Conservation (phyloP, 805 yeast species). For the Grigorovia jiainica region DNA sequence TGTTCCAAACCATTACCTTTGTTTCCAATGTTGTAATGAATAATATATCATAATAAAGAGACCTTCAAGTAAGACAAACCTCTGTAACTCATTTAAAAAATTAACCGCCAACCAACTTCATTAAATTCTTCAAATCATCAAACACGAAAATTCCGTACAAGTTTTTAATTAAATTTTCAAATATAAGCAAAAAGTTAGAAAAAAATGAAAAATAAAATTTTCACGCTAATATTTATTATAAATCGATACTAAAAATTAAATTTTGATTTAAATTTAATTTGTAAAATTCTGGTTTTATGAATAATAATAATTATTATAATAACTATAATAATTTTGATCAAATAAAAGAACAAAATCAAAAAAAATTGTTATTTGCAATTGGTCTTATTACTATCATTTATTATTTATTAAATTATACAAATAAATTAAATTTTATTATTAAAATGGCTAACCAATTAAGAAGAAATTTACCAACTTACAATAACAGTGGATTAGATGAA, state of each 20-base stretch:
- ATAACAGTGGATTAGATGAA: constrained; percentile 7
- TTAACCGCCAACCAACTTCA: no score
- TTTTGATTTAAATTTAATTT: not conserved
- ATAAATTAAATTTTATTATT: constrained; percentile 1
- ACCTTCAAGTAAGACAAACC: no score
- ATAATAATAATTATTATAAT: not conserved
- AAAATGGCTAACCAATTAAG: constrained; percentile 4
- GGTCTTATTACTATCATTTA: constrained; percentile 1
- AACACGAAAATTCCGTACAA: no score
- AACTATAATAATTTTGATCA: not conserved
- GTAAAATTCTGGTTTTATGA: not conserved
- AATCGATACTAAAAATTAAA: not conserved
- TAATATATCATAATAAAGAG: no score
- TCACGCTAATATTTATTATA: not conserved
- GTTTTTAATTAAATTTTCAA: no score
- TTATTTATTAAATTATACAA: constrained; percentile 1
- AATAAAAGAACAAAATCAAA: not conserved
- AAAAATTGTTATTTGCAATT: not conserved
- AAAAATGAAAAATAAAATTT: not conserved
- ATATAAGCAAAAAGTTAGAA: no score
- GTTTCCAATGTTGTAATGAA: no score
- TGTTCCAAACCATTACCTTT: no score
- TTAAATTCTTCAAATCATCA: no score
- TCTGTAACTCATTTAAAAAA: no score
- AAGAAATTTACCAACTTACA: constrained; percentile 2